Evolutionary conservation across 192 early-diverging fungal species (phyloP).

Genomic region (Backusella australiensis): DNA sequence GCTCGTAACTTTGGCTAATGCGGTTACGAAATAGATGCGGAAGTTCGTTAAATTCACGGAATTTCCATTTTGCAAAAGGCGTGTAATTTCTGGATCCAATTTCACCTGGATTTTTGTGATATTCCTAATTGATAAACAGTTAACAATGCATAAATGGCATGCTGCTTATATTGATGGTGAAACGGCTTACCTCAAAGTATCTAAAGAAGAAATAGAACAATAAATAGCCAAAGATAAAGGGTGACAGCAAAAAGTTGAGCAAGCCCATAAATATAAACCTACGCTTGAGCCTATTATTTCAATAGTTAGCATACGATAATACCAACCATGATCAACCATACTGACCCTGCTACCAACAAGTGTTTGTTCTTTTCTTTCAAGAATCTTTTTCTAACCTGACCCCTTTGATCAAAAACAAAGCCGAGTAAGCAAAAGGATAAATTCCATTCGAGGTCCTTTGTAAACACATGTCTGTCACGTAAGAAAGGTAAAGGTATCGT

Average conservation of each 20-base stretch:
- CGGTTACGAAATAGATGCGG: conserved; percentile 85
- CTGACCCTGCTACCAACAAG: conserved; percentile 67
- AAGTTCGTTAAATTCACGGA: conserved; percentile 97
- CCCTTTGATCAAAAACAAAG: conserved; percentile 88
- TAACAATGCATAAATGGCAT: neutral
- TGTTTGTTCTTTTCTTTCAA: conserved; percentile 67
- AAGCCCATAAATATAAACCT: conserved; percentile 88
- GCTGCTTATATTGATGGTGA: neutral
- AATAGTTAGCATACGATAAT: conserved; percentile 18
- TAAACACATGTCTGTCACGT: conserved; percentile 63
- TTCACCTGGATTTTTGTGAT: conserved; percentile 76
- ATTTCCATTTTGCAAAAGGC: conserved; percentile 86
- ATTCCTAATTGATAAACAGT: conserved; percentile 49
- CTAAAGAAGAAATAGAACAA: conserved; percentile 87
- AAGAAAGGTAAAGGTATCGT: conserved; percentile 65
- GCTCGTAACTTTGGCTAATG: conserved; percentile 67
- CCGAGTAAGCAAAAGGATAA: conserved; percentile 81
- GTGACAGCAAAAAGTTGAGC: conserved; percentile 82
- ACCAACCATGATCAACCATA: neutral
- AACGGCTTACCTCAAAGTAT: conserved; percentile 81
- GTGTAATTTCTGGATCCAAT: conserved; percentile 82
- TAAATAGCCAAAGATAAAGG: conserved; percentile 82
- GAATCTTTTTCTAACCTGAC: conserved; percentile 79
- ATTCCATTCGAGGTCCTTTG: conserved; percentile 91
- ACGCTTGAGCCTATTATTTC: conserved; percentile 48